phyloP scores from a whole-genome alignment of 2,329 filamentous ascomycete species.

The Exutisphaerella laricina region DNA sequence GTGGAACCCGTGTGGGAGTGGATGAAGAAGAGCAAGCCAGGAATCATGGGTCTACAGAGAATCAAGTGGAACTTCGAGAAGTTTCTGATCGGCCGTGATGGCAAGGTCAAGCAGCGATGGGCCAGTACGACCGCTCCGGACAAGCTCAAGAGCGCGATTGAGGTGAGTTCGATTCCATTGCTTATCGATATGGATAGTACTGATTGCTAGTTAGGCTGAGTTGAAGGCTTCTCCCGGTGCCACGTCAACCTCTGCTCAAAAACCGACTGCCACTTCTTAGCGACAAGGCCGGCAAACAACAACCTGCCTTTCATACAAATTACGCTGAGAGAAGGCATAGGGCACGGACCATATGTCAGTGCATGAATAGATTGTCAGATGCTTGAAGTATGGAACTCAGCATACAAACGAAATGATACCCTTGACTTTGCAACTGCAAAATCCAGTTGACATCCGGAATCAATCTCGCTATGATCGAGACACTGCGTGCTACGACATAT shows the following conservation, averaged over 20 bases:
- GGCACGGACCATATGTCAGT: too few species aligned
- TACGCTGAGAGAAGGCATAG: too few species aligned
- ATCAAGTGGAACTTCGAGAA: conserved; percentile 99
- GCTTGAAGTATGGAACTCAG: too few species aligned
- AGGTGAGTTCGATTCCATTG: too few species aligned
- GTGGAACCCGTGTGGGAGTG: conserved; percentile 76
- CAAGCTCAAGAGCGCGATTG: conserved; percentile 58
- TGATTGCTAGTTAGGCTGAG: too few species aligned
- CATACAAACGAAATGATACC: too few species aligned
- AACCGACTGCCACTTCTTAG: conserved; percentile 14
- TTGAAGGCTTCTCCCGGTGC: conserved; percentile 18
- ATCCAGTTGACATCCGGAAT: too few species aligned
- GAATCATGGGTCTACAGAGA: conserved; percentile 78
- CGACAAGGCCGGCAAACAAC: background rate
- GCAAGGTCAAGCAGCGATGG: conserved; percentile 80
- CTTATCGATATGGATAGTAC: too few species aligned
- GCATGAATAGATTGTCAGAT: too few species aligned
- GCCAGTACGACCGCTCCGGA: conserved; percentile 84
- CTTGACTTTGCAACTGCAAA: too few species aligned
- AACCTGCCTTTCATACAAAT: too few species aligned
- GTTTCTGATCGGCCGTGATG: conserved; percentile 83
- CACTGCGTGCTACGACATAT: conserved; percentile 21
- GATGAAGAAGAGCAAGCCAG: conserved; percentile 66
- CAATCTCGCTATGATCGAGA: too few species aligned
- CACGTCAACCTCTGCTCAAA: conserved; percentile 10